Conservation (phyloP, 257 asterid species). For the Gynochthodes officinalis region DNA sequence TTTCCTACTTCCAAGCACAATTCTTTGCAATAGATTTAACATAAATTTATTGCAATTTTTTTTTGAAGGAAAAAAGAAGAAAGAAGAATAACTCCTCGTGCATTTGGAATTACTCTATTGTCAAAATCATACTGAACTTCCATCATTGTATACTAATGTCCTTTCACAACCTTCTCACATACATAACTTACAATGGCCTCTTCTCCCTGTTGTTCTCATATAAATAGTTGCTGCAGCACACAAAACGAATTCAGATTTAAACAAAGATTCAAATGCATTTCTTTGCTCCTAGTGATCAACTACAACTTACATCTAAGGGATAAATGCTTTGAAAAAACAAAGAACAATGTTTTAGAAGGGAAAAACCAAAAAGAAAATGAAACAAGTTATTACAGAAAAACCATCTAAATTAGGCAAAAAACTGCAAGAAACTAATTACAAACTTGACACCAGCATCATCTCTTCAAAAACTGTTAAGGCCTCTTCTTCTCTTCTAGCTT, state of each 20-base stretch:
- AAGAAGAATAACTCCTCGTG: not conserved
- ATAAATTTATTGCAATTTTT: not conserved
- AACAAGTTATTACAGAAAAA: not conserved
- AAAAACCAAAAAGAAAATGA: no score
- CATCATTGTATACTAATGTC: not conserved
- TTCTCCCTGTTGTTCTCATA: not conserved
- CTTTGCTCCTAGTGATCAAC: not conserved
- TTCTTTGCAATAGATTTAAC: not conserved
- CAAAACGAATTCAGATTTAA: not conserved
- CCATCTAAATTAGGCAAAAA: not conserved
- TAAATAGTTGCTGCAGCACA: not conserved
- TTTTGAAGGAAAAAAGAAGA: not conserved
- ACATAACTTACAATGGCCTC: no score
- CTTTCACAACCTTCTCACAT: no score
- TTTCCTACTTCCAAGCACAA: not conserved
- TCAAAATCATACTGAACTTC: not conserved
- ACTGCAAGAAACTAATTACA: slow-evolving; percentile 20
- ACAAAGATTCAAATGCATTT: not conserved
- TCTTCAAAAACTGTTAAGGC: slow-evolving; percentile 95
- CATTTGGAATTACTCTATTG: not conserved
- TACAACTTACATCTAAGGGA: not conserved
- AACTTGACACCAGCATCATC: slow-evolving; percentile 98
- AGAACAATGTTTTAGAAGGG: not conserved
- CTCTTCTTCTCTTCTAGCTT: slow-evolving; percentile 98
- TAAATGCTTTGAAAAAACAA: not conserved